A percentile compares a stretch with the other conserved stretches of the same genome.
These are phyloP conservation scores for Ceratocystis cubensis DNA, from an alignment of 2,329 filamentous ascomycete genomes.

Conservation along the genomic window DNA sequence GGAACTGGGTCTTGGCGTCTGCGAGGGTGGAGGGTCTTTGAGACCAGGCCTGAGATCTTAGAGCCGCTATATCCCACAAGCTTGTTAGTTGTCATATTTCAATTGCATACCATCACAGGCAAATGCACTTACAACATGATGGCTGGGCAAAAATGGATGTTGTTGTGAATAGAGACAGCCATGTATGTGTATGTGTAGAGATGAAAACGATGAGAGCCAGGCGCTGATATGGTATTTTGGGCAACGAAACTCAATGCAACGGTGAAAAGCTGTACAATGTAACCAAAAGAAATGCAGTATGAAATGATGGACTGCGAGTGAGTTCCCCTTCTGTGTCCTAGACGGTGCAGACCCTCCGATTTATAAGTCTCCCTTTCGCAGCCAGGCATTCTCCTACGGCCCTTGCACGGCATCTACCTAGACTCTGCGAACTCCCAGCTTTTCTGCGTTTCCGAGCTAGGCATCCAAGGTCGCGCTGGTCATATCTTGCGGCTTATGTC, in stretches of 20 bases:
- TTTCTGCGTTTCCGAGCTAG: background rate
- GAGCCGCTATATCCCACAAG: background rate
- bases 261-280: background rate
- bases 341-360: background rate
- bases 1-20: background rate
- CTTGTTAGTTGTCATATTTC: background rate
- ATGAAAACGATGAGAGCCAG: background rate
- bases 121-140: constrained; percentile 17
- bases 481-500: background rate
- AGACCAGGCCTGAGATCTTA: constrained; percentile 11
- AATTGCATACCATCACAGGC: background rate
- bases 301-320: background rate
- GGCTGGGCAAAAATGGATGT: background rate
- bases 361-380: background rate
- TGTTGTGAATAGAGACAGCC: background rate
- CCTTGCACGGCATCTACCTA: background rate
- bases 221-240: background rate
- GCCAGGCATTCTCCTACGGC: background rate
- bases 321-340: background rate
- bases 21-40: constrained; percentile 13
- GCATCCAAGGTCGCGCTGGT: background rate
- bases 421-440: background rate
- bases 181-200: background rate
- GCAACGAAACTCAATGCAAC: background rate
- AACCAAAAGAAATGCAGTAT: background rate